Evolutionary conservation across 2,329 filamentous ascomycete species (phyloP).

Genomic region (Hymenoscyphus fructigenus): DNA sequence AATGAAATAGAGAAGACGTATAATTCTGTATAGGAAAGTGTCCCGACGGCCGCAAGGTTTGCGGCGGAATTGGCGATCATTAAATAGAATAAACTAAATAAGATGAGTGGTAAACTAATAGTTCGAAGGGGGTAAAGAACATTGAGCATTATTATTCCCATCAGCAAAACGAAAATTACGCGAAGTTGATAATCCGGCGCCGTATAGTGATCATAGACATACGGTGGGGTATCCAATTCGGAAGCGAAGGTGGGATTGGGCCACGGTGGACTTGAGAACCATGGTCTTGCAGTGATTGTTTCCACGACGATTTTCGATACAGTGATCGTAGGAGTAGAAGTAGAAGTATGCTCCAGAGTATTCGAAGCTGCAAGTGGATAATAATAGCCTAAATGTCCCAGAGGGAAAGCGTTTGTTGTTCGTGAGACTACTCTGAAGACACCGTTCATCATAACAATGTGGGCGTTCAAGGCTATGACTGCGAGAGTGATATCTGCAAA

Average conservation of each 20-base stretch:
- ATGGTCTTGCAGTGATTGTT: too few relatives aligned
- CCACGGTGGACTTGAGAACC: too few relatives aligned
- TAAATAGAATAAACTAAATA: neutral
- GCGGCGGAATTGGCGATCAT: neutral
- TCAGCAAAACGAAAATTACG: too few relatives aligned
- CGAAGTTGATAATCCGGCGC: too few relatives aligned
- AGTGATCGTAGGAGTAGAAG: too few relatives aligned
- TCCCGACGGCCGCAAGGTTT: neutral
- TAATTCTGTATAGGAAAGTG: neutral
- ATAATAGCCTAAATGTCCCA: neutral
- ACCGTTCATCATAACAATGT: slow-evolving; percentile 4
- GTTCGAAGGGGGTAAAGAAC: too few relatives aligned
- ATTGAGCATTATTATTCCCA: too few relatives aligned
- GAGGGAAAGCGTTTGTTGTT: neutral
- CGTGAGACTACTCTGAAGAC: neutral
- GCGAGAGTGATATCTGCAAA: neutral
- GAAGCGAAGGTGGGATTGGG: too few relatives aligned
- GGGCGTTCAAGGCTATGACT: neutral
- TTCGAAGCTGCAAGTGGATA: neutral
- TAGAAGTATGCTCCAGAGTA: neutral
- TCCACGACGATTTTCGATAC: too few relatives aligned
- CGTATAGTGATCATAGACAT: too few relatives aligned
- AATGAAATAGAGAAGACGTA: neutral
- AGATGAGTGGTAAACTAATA: neutral
- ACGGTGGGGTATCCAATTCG: too few relatives aligned